Base-by-base conservation (phyloP, 1,284 basidiomycete species). In the Cutaneotrichosporon sp. region DNA sequence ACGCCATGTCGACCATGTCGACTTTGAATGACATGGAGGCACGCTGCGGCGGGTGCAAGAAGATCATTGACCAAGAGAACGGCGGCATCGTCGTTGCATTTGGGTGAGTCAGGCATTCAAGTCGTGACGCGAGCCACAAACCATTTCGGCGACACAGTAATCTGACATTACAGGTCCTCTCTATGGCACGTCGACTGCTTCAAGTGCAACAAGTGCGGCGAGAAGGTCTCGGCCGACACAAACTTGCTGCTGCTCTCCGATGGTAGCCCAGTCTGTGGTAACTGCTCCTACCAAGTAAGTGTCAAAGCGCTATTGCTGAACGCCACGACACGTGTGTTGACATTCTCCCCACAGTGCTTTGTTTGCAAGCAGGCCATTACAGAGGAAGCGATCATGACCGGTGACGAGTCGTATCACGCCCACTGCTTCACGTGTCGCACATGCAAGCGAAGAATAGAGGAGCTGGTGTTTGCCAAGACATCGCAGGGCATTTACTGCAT, bases 401-500 rank as follows among this genome's bases (percentile, higher is more conserved):
- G 94, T 52, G 92, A 98, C 75, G 94, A 97, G 72, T 92, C 91
- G 1, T 98, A 97, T 67, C 94, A 98, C 73, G 93, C 94, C 3
- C 88, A 93, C 63, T 98, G 94, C 78, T 98, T 98, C 80, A 93
- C 92, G 63, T 98, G 94, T 77, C 87, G 91, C 64, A 87, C 92
- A 33, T 98, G 94, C 78, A 84, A 85, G 70, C 86, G 87, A 68
- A 83, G 90, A 54, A 98, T 98, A 64, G 93, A 97, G 74, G 94
- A 98, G 72, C 84, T 98, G 48, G 90, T 97, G 52, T 98, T 97
- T 66, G 96, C 94, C 51, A 98, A 97, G 79, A 98, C 96, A 1
- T 90, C 85, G 59, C 90, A 97, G 67, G 94, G 96, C 45, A 97
- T 98, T 60, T 98, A 98, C 75, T 98, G 94, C 73, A 97, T 97